Percentiles rank a stretch among this genome's conserved stretches.
phyloP scores from a whole-genome alignment of 768 basidiomycete species.

The Lactifluus subvellereus region DNA sequence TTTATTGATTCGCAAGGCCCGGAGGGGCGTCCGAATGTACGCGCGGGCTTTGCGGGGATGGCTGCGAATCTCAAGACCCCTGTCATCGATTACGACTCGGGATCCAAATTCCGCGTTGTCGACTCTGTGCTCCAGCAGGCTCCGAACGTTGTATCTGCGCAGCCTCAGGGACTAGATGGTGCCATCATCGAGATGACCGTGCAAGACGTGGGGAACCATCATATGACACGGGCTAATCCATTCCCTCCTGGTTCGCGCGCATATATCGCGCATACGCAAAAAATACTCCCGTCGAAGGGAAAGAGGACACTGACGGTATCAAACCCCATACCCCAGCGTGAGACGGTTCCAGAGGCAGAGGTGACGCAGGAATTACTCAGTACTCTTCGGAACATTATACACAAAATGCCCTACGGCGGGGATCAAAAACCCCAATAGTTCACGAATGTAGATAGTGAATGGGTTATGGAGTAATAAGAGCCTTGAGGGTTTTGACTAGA shows the following conservation, averaged over 20 bases:
- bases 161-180: slow-evolving; percentile 32
- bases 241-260: slow-evolving; percentile 44
- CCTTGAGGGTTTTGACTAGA: slow-evolving; percentile 42
- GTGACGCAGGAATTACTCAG: slow-evolving; percentile 5
- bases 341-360: not conserved
- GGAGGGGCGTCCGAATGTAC: slow-evolving; percentile 12
- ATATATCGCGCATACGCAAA: slow-evolving; percentile 34
- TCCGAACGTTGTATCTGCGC: slow-evolving; percentile 34
- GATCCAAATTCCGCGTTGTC: slow-evolving; percentile 31
- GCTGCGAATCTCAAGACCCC: slow-evolving; percentile 28
- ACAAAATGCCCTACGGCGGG: not conserved
- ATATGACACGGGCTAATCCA: slow-evolving; percentile 39
- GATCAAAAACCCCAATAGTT: not conserved
- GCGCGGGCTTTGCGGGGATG: slow-evolving; percentile 45
- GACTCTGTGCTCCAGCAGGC: slow-evolving; percentile 30
- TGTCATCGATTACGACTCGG: slow-evolving; percentile 13
- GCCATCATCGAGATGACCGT: slow-evolving; percentile 33
- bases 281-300: not conserved
- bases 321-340: not conserved
- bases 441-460: not conserved
- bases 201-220: slow-evolving; percentile 28
- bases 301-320: slow-evolving; percentile 3
- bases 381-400: slow-evolving; percentile 7
- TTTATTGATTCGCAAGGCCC: slow-evolving; percentile 26
- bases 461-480: slow-evolving; percentile 24